Evolutionary conservation across 441 rosid genomes (phyloP).

Genomic region (Populus hybrid): DNA sequence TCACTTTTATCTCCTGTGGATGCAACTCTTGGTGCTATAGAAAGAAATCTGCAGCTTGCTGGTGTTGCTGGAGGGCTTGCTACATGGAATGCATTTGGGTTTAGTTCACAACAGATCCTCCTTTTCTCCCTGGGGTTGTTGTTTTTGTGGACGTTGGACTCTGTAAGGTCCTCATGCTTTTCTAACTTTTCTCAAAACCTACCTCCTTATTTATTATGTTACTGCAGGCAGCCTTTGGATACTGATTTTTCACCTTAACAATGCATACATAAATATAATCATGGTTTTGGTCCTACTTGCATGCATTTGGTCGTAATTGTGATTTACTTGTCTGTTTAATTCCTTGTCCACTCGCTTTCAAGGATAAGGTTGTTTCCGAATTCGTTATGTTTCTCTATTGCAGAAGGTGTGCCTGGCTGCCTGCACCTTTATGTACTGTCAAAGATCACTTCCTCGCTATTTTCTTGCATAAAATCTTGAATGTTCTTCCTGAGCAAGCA

Average conservation of each 20-base stretch:
- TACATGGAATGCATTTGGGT: conserved; percentile 54
- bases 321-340: not conserved
- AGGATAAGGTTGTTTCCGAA: not conserved
- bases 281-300: not conserved
- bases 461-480: not conserved
- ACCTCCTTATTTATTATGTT: not conserved
- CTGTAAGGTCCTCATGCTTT: conserved; percentile 36
- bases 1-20: conserved; percentile 81
- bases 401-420: not conserved
- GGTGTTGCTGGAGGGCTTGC: conserved; percentile 58
- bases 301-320: not conserved
- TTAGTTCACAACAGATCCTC: conserved; percentile 56
- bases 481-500: not conserved
- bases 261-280: not conserved
- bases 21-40: conserved; percentile 69
- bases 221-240: not conserved
- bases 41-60: conserved; percentile 68
- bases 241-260: not conserved
- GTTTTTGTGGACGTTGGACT: conserved; percentile 76
- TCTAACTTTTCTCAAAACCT: not conserved
- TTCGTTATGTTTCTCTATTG: not conserved
- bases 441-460: not conserved
- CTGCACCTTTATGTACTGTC: not conserved
- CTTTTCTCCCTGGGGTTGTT: conserved; percentile 60
- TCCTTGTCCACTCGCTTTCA: no score